Conservation (phyloP, 495 filamentous ascomycete genomes). For the Xylaria scruposa region DNA sequence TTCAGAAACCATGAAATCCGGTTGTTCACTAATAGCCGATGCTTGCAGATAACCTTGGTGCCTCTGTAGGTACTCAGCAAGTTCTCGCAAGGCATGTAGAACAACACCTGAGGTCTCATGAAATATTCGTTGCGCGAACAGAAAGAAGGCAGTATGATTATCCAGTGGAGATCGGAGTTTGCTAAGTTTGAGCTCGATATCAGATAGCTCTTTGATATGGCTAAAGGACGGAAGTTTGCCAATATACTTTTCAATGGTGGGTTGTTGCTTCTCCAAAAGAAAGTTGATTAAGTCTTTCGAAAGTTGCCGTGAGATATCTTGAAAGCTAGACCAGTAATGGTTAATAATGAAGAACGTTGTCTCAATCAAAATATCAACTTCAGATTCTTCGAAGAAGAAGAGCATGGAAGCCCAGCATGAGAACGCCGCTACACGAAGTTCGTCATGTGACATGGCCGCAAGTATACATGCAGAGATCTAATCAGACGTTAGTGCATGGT, state of each 20-base stretch:
- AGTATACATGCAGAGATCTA: constrained; percentile 88
- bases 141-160: constrained; percentile 66
- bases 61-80: constrained; percentile 70
- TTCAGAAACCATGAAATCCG: constrained; percentile 72
- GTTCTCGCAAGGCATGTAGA: constrained; percentile 75
- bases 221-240: constrained; percentile 78
- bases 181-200: constrained; percentile 67
- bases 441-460: constrained; percentile 74
- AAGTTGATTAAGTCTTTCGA: constrained; percentile 66
- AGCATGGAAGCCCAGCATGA: constrained; percentile 84
- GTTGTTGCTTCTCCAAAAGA: constrained; percentile 66
- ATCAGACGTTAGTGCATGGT: constrained; percentile 15
- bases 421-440: constrained; percentile 78
- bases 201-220: constrained; percentile 70
- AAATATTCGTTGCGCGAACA: constrained; percentile 73
- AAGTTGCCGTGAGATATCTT: constrained; percentile 60
- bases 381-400: constrained; percentile 72
- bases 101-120: constrained; percentile 89
- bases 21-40: constrained; percentile 83
- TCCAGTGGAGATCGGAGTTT: constrained; percentile 63
- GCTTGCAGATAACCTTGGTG: constrained; percentile 84
- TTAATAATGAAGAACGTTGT: constrained; percentile 87
- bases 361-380: constrained; percentile 79
- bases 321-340: constrained; percentile 76
- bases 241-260: constrained; percentile 67